Base-by-base conservation (phyloP, 2,329 filamentous ascomycete genomes). In the Chrysoporthe deuterocubensis region DNA sequence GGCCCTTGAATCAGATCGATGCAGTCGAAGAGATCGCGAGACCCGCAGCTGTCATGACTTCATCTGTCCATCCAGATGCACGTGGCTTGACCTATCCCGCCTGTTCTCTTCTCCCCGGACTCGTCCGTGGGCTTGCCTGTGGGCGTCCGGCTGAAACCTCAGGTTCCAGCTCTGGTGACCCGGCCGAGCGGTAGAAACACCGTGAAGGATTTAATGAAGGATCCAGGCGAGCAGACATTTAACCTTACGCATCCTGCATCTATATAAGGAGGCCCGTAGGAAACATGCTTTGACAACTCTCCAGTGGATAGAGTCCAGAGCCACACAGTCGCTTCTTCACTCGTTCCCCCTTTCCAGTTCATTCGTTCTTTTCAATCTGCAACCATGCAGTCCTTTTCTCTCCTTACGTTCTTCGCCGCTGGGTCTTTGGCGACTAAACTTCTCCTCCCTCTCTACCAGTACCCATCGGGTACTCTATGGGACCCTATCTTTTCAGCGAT, bases 361-460 rank as follows among this genome's bases (percentile, higher is more conserved):
- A 18, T 61, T 42, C 13, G 11, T 52, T 42, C 21, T 11, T 43
- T 42, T 37, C 5, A 42, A 34, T 6, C 40, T 46, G 48, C 34
- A 44, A 67, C 37, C 9, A 67, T 67, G 66, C 44, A 64, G 61
- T 57, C 56, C 6, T 40, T 56, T 42, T 40, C 44, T 14, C 32
- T 67, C 58, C 16, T 65, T 43, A 26, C 14, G 18, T 32, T 64
- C 16, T 57, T 67, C 34, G 57, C 48, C 44, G 57, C 66, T 37
- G 56, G 54, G 5, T 59, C 66, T 32, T 37, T 52, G 37, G 66
- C 66, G 7, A 67, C 66, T 48, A 67, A 67, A 18, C 46, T 67
- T 40, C 62, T 67, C 3, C 56, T 67, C 57, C 66, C 66, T n/a
- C 66, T 67, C 3, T 67, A 67, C 42, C 32, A 61, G n/a, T 67